phyloP scores from a whole-genome alignment of 306 rosid species.

The Cicer cuneatum region DNA sequence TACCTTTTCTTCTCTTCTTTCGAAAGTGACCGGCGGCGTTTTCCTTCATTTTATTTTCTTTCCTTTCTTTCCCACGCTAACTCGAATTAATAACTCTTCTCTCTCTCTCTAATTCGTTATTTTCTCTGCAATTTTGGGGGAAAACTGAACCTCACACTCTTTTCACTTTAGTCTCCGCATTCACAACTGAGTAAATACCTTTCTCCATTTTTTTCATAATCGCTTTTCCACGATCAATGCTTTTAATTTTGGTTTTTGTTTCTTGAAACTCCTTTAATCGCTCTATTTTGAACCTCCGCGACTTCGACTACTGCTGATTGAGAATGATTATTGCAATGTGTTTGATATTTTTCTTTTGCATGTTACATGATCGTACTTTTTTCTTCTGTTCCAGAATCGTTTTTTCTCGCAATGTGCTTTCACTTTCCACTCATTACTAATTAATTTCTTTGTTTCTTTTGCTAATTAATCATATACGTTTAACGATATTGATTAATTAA shows the following conservation, averaged over 20 bases:
- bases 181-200: constrained; percentile 13
- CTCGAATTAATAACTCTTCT: not conserved
- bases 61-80: not conserved
- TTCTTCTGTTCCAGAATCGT: constrained; percentile 28
- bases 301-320: not conserved
- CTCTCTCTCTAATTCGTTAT: not conserved
- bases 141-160: constrained; percentile 7
- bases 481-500: not conserved
- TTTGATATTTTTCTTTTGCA: constrained; percentile 42
- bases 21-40: constrained; percentile 53
- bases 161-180: not conserved
- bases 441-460: constrained; percentile 22
- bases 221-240: not conserved
- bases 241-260: not conserved
- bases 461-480: not conserved
- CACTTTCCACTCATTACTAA: constrained; percentile 34
- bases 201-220: not conserved
- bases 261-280: constrained; percentile 21
- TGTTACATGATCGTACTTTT: constrained; percentile 54
- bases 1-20: constrained; percentile 12
- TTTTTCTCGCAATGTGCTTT: constrained; percentile 59
- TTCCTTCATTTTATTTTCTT: not conserved
- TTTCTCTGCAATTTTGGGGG: not conserved
- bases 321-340: constrained; percentile 20
- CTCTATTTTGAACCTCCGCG: not conserved